Percentiles rank a stretch among this genome's conserved stretches.
Evolutionary conservation across 2,329 filamentous ascomycete genomes (phyloP).

Genomic region (Neonectria faginata): DNA sequence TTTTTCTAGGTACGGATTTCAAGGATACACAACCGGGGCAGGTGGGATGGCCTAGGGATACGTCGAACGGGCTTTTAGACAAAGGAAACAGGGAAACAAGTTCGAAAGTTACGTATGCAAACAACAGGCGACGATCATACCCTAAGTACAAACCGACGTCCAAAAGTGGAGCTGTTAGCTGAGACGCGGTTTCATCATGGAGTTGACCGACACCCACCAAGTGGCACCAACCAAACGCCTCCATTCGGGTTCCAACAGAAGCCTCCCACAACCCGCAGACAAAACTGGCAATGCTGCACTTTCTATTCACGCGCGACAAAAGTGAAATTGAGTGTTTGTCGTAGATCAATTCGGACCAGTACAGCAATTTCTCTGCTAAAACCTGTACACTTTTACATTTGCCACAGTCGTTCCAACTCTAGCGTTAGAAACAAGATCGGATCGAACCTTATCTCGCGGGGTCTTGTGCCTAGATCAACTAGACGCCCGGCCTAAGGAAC

Average conservation of each 20-base stretch:
- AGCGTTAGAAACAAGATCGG: constrained; percentile 2
- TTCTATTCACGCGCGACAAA: background rate
- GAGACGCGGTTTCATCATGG: constrained; percentile 28
- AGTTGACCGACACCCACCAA: constrained; percentile 10
- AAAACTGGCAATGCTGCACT: background rate
- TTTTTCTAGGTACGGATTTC: background rate
- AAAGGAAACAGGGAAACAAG: constrained; percentile 26
- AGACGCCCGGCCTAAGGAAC: too few species aligned
- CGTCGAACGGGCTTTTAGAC: background rate
- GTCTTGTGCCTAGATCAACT: background rate
- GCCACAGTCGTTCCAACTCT: background rate
- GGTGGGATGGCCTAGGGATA: background rate
- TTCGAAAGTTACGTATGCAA: constrained; percentile 24
- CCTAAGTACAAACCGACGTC: constrained; percentile 17
- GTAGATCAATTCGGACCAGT: background rate
- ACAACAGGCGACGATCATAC: constrained; percentile 12
- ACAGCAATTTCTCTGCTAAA: too few species aligned
- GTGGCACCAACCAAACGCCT: constrained; percentile 16
- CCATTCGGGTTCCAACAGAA: constrained; percentile 4
- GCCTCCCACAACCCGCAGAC: constrained; percentile 5
- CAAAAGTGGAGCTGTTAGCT: constrained; percentile 31
- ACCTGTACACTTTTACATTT: background rate
- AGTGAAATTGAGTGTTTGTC: background rate
- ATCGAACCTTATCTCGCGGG: constrained; percentile 15
- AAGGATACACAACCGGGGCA: constrained; percentile 2